Evolutionary conservation across 768 basidiomycete genomes (phyloP).

Genomic region (Calocybe gangraenosa): DNA sequence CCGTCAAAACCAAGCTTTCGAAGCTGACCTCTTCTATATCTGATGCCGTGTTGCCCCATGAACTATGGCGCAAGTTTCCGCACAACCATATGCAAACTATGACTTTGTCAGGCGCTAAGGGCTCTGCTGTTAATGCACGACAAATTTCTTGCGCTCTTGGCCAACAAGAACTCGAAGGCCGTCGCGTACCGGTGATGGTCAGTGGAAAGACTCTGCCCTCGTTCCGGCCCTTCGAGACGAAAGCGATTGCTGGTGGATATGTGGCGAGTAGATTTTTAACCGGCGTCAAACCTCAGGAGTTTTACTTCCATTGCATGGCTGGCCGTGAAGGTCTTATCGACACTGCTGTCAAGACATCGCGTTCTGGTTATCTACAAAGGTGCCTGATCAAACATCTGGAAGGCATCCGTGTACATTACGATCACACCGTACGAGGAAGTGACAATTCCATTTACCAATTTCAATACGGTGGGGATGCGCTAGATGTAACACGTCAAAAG

Average conservation of each 20-base stretch:
- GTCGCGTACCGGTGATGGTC: slow-evolving; percentile 98
- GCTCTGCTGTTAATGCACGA: slow-evolving; percentile 93
- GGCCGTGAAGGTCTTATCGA: slow-evolving; percentile 98
- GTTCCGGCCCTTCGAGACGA: slow-evolving; percentile 97
- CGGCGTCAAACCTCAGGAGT: slow-evolving; percentile 96
- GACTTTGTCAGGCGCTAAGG: slow-evolving; percentile 98
- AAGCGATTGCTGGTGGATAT: slow-evolving; percentile 96
- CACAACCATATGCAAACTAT: slow-evolving; percentile 99
- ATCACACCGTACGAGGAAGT: slow-evolving; percentile 94
- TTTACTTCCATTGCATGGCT: slow-evolving; percentile 99
- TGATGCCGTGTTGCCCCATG: slow-evolving; percentile 80
- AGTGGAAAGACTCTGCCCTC: slow-evolving; percentile 97
- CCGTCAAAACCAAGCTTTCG: slow-evolving; percentile 80
- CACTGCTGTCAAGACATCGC: slow-evolving; percentile 97
- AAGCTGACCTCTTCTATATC: slow-evolving; percentile 89
- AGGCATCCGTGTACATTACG: slow-evolving; percentile 95
- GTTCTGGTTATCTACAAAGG: slow-evolving; percentile 96
- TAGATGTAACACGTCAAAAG: slow-evolving; percentile 97
- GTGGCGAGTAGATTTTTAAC: slow-evolving; percentile 98
- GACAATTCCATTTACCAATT: slow-evolving; percentile 95
- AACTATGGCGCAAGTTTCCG: slow-evolving; percentile 90
- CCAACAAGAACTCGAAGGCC: slow-evolving; percentile 97
- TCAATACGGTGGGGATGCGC: slow-evolving; percentile 91
- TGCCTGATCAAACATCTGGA: slow-evolving; percentile 99
- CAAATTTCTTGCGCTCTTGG: slow-evolving; percentile 98